A percentile compares a stretch with the other conserved stretches of the same genome.
phyloP scores from a whole-genome alignment of 306 rosid genomes.

The Begonia fuchsioides region DNA sequence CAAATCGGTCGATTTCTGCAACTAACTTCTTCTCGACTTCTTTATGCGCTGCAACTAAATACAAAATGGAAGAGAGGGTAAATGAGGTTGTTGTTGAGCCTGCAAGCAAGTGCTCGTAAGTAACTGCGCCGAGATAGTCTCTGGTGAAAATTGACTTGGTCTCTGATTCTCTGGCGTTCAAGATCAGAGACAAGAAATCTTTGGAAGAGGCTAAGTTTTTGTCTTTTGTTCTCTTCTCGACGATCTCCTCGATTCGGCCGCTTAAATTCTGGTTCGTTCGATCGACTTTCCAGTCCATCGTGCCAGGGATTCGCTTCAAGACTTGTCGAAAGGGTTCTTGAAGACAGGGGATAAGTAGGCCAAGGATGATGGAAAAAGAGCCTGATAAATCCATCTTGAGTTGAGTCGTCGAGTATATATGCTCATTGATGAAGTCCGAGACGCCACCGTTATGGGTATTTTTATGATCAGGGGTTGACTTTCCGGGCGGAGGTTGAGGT shows the following conservation, averaged over 20 bases:
- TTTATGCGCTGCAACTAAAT: conserved; percentile 72
- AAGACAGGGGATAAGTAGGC: conserved; percentile 58
- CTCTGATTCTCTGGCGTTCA: conserved; percentile 61
- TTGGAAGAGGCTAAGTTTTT: conserved; percentile 24
- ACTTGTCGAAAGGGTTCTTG: conserved; percentile 80
- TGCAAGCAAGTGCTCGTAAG: conserved; percentile 83
- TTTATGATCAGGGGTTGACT: conserved; percentile 3
- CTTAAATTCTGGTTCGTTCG: conserved; percentile 34
- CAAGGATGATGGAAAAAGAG: conserved; percentile 75
- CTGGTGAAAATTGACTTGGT: conserved; percentile 38
- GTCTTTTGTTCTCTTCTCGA: conserved; percentile 43
- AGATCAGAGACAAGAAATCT: conserved; percentile 67
- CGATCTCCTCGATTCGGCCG: conserved; percentile 58
- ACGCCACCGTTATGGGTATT: conserved; percentile 22
- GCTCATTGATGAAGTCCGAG: conserved; percentile 65
- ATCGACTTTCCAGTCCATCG: conserved; percentile 86
- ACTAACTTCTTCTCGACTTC: conserved; percentile 61
- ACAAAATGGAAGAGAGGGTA: conserved; percentile 55
- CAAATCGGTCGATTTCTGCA: conserved; percentile 58
- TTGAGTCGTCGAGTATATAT: conserved; percentile 70
- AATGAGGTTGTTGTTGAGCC: conserved; percentile 86
- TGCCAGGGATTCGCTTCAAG: conserved; percentile 69
- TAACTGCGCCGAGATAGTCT: conserved; percentile 67
- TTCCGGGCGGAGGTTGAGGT: conserved; percentile 23
- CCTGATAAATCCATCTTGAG: conserved; percentile 92